A percentile compares a stretch with the other conserved stretches of the same genome.
Evolutionary conservation across 179 eudicot genomes (phyloP).

Genomic region (Nepenthes alata): DNA sequence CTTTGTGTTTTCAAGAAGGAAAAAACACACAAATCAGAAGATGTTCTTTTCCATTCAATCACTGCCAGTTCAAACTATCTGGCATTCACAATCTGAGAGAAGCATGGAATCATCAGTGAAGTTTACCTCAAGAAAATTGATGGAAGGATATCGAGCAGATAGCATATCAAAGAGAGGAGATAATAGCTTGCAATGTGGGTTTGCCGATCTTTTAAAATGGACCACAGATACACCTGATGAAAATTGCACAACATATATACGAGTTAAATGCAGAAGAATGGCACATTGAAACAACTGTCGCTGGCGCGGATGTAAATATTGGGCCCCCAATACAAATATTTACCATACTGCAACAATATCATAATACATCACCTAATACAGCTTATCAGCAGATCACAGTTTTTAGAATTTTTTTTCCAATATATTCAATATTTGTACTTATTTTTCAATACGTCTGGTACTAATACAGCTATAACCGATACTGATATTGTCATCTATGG

Average conservation of each 20-base stretch:
- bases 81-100: too few species aligned
- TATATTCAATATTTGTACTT: background rate
- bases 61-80: background rate
- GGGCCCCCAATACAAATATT: too few species aligned
- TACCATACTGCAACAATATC: too few species aligned
- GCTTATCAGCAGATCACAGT: background rate
- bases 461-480: background rate
- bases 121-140: conserved; percentile 67
- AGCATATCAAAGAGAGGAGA: conserved; percentile 44
- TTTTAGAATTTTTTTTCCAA: background rate
- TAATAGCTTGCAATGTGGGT: conserved; percentile 47
- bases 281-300: too few species aligned
- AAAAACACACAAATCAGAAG: background rate
- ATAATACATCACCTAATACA: too few species aligned
- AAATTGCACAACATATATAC: too few species aligned
- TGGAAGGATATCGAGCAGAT: conserved; percentile 55
- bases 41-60: background rate
- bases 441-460: background rate
- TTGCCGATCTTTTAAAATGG: conserved; percentile 41
- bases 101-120: background rate
- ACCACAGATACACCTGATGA: conserved; percentile 57
- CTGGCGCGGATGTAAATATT: too few species aligned
- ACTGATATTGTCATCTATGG: background rate
- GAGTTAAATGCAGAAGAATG: too few species aligned
- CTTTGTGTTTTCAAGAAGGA: conserved; percentile 13